A percentile compares a stretch with the other conserved stretches of the same genome.
Conservation (phyloP, 176 grass and related monocot genomes). For the Echinochloa phyllopogon region DNA sequence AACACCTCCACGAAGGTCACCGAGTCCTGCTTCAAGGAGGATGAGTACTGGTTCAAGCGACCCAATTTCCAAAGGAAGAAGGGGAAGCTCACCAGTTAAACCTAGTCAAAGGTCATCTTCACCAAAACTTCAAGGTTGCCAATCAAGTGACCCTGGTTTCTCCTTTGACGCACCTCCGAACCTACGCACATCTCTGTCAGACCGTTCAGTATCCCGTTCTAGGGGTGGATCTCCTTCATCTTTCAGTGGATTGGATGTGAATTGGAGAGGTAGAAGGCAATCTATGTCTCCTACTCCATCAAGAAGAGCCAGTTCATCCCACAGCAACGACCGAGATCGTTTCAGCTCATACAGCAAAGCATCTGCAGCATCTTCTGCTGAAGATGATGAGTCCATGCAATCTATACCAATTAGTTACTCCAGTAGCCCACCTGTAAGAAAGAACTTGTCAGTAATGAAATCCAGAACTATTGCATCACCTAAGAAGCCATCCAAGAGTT, state of each 20-base stretch:
- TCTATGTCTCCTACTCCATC: conserved; percentile 87
- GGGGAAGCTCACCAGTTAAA: conserved; percentile 70
- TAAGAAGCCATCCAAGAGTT: conserved; percentile 74
- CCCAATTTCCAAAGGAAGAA: conserved; percentile 44
- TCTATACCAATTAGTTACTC: conserved; percentile 55
- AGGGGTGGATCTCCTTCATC: conserved; percentile 75
- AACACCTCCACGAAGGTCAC: conserved; percentile 68
- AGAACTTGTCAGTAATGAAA: conserved; percentile 59
- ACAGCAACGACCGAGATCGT: conserved; percentile 63
- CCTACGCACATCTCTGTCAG: conserved; percentile 78
- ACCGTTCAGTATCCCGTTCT: conserved; percentile 57
- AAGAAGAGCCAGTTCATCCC: conserved; percentile 75
- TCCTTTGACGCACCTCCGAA: conserved; percentile 79
- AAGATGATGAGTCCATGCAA: conserved; percentile 80
- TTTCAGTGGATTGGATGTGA: conserved; percentile 56
- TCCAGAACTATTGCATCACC: conserved; percentile 66
- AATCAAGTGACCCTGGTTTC: conserved; percentile 71
- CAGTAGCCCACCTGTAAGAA: conserved; percentile 53
- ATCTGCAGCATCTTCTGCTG: conserved; percentile 64
- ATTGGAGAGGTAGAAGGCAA: conserved; percentile 72
- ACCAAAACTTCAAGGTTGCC: conserved; percentile 67
- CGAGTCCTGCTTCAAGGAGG: conserved; percentile 76
- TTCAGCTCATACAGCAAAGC: conserved; percentile 64
- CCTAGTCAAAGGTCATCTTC: conserved; percentile 61
- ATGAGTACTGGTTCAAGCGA: conserved; percentile 67